A percentile compares a stretch with the other conserved stretches of the same genome.
These are phyloP conservation scores for Saraca asoca DNA, from an alignment of 331 rosid genomes.

Conservation along the genomic window DNA sequence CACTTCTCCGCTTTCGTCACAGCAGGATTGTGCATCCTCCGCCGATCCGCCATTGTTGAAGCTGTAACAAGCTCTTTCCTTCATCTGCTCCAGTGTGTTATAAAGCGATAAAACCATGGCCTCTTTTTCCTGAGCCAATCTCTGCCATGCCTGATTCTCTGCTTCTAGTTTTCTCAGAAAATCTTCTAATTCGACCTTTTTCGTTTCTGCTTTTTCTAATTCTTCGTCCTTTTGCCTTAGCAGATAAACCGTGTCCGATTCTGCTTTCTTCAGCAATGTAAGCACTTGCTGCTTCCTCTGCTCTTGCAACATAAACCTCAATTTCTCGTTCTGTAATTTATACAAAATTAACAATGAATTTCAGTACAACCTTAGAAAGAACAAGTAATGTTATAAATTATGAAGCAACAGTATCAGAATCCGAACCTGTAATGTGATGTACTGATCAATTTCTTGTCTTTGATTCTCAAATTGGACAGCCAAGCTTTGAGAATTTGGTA, in stretches of 20 bases:
- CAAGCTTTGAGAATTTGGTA: constrained; percentile 34
- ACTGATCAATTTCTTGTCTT: constrained; percentile 54
- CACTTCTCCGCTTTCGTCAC: constrained; percentile 35
- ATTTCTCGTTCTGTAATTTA: constrained; percentile 55
- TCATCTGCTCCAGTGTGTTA: constrained; percentile 56
- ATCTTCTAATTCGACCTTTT: constrained; percentile 53
- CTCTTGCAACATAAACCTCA: constrained; percentile 54
- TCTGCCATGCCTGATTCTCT: constrained; percentile 65
- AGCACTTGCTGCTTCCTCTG: constrained; percentile 53
- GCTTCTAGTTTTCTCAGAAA: constrained; percentile 50
- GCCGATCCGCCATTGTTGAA: constrained; percentile 10
- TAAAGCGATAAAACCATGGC: constrained; percentile 46
- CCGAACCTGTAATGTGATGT: constrained; percentile 61
- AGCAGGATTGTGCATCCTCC: constrained; percentile 66
- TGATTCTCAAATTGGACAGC: constrained; percentile 49
- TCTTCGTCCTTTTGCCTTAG: constrained; percentile 62
- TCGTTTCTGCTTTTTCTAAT: constrained; percentile 46
- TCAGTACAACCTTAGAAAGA: background rate
- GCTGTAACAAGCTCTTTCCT: constrained; percentile 39
- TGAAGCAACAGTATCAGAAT: background rate
- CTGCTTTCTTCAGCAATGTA: constrained; percentile 43
- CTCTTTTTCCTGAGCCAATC: constrained; percentile 61
- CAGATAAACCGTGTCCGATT: constrained; percentile 29
- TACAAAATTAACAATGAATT: background rate
- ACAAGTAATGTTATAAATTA: background rate